phyloP scores from a whole-genome alignment of 495 filamentous ascomycete species.

The Aspergillus asperescens region DNA sequence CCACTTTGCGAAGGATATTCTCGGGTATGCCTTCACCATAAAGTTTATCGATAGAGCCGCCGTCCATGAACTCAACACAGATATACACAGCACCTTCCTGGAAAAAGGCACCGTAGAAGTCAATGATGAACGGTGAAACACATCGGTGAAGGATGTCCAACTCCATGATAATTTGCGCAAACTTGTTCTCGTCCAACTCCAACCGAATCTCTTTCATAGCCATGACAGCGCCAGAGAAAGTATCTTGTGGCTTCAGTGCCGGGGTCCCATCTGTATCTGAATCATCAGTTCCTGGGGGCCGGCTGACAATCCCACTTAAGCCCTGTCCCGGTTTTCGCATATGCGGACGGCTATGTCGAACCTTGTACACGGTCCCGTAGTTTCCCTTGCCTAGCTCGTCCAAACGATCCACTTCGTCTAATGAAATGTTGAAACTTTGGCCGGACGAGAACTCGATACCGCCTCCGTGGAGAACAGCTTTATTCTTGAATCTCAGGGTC shows the following conservation, averaged over 20 bases:
- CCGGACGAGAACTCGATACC: slow-evolving; percentile 91
- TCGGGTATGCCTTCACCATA: slow-evolving; percentile 94
- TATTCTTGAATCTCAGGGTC: slow-evolving; percentile 87
- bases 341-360: slow-evolving; percentile 74
- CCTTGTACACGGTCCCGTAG: slow-evolving; percentile 97
- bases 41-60: slow-evolving; percentile 95
- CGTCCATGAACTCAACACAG: slow-evolving; percentile 99
- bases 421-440: slow-evolving; percentile 84
- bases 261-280: slow-evolving; percentile 19
- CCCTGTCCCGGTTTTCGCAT: slow-evolving; percentile 77
- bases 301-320: slow-evolving; percentile 55
- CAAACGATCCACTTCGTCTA: slow-evolving; percentile 91
- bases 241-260: slow-evolving; percentile 22
- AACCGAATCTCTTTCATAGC: slow-evolving; percentile 99
- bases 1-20: slow-evolving; percentile 81
- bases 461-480: slow-evolving; percentile 78
- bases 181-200: slow-evolving; percentile 93
- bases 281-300: slow-evolving; percentile 19
- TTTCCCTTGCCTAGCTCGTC: slow-evolving; percentile 98
- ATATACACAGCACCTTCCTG: slow-evolving; percentile 99
- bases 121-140: slow-evolving; percentile 90
- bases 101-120: slow-evolving; percentile 98
- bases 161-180: slow-evolving; percentile 97
- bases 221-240: slow-evolving; percentile 73
- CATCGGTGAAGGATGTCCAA: slow-evolving; percentile 94